Evolutionary conservation across 768 basidiomycete genomes (phyloP).

Genomic region (Hygrocybe coccinea): DNA sequence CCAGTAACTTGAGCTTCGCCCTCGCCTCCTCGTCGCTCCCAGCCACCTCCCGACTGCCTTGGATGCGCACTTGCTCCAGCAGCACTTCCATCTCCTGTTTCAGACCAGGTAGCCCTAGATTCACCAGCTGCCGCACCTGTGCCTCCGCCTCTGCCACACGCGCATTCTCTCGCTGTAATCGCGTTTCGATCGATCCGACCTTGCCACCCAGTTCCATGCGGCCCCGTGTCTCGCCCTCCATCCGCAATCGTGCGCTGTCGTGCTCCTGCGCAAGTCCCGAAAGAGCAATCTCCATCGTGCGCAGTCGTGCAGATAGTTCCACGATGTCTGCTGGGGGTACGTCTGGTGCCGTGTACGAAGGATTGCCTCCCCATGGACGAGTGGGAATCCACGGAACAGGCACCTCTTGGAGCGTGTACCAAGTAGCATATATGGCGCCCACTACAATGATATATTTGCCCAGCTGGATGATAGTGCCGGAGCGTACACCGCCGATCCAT

Average conservation of each 20-base stretch:
- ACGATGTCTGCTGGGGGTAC: slow-evolving; percentile 60
- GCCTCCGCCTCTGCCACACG: slow-evolving; percentile 51
- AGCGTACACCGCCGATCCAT: slow-evolving; percentile 32
- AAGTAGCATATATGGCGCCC: slow-evolving; percentile 40
- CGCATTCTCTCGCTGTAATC: slow-evolving; percentile 38
- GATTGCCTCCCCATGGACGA: slow-evolving; percentile 19
- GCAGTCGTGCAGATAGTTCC: slow-evolving; percentile 59
- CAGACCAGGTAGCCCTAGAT: slow-evolving; percentile 44
- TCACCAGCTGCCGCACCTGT: slow-evolving; percentile 41
- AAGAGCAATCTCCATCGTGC: slow-evolving; percentile 58
- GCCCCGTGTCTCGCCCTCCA: slow-evolving; percentile 49
- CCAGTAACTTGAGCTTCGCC: slow-evolving; percentile 49
- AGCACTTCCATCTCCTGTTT: slow-evolving; percentile 54
- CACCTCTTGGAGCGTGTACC: slow-evolving; percentile 41
- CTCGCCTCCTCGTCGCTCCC: slow-evolving; percentile 54
- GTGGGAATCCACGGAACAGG: slow-evolving; percentile 30
- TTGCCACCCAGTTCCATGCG: slow-evolving; percentile 51
- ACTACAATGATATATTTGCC: slow-evolving; percentile 42
- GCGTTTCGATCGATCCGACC: slow-evolving; percentile 50
- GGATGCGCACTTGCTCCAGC: slow-evolving; percentile 36
- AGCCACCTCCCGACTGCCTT: slow-evolving; percentile 7
- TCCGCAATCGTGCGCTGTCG: slow-evolving; percentile 45
- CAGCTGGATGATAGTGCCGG: slow-evolving; percentile 30
- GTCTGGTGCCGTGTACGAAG: slow-evolving; percentile 41
- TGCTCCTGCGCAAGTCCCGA: slow-evolving; percentile 54